Conservation (phyloP, 208 protist genomes). For the Angomonas ambiguus region DNA sequence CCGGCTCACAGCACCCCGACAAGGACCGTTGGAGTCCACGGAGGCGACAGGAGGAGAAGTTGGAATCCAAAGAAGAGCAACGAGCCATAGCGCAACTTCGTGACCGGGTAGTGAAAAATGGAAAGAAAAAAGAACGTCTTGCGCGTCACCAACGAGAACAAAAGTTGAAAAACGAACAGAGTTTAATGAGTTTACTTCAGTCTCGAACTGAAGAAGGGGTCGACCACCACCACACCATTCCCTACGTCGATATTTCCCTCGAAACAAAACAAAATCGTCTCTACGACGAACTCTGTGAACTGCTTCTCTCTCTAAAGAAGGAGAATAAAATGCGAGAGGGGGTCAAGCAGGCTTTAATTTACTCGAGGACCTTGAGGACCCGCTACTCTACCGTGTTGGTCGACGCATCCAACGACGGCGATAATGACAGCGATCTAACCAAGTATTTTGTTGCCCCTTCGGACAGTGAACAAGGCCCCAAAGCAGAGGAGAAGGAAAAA, state of each 20-base stretch:
- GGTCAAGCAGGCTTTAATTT: background rate
- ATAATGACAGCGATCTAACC: background rate
- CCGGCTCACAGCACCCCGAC: no score
- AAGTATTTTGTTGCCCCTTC: no score
- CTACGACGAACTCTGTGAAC: slow-evolving; percentile 48
- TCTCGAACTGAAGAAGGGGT: slow-evolving; percentile 2
- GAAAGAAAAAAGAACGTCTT: background rate
- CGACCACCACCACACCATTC: background rate
- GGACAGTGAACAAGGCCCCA: no score
- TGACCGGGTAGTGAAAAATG: background rate
- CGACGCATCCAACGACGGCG: background rate
- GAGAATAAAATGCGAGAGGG: slow-evolving; percentile 5
- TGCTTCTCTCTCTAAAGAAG: slow-evolving; percentile 37
- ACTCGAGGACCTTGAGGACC: background rate
- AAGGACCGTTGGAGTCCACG: no score
- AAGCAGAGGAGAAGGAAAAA: background rate
- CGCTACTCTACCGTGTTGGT: background rate
- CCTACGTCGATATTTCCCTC: slow-evolving; percentile 46
- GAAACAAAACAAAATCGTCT: slow-evolving; percentile 36
- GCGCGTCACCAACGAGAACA: no score
- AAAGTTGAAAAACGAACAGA: no score
- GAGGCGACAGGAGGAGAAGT: background rate
- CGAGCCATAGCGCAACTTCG: background rate
- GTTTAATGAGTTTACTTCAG: slow-evolving; percentile 27
- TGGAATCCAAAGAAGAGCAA: slow-evolving; percentile 2